Base-by-base conservation (phyloP, 257 asterid genomes). In the Ajuga chamaepitys region DNA sequence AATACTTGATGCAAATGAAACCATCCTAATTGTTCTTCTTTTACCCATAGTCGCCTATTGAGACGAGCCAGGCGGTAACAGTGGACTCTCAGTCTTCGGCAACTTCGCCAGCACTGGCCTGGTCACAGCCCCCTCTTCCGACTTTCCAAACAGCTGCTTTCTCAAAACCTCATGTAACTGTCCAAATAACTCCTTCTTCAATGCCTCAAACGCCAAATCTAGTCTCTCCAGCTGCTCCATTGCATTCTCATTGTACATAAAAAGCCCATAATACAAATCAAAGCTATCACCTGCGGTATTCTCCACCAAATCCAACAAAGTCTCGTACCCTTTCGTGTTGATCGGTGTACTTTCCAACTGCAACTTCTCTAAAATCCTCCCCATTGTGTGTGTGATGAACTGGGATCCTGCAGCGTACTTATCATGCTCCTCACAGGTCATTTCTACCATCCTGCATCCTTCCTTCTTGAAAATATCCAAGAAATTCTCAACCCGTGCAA, bases 391-490 rank as follows among this genome's bases (percentile, higher is more conserved):
- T 0, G 92, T 90, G 21, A 90, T 90, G 52, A 90, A 87, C 78
- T 90, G 97, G 22, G 90, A 79, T 4, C 91, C 95, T 0, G 97
- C 97, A 0, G 97, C 97, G 55, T 83, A 56, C 61, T 32, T 82
- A 41, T 90, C 97, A 40, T 90, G 97, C 66, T 90, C 95, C 9
- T 84, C 78, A 56, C 97, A 90, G 8, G 81, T 81, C 95, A 87
- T 89, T 67, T 82, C 95, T 70, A 78, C 97, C 97, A 89, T 89
- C 20, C 82, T 76, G 66, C 97, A 90, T 16, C 95, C 97, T 70
- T 90, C 97, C 57, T 81, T 83, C 52, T 68, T 73, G 73, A 90
- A 90, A 71, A 90, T 72, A 44, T 82, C 80, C 66, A 90, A 42
- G 74, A 90, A 90, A 20, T 58, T 82, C 22, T 82, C 81, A 10